phyloP scores from a whole-genome alignment of 148 eudicot genomes.

The Persicaria tinctoria region DNA sequence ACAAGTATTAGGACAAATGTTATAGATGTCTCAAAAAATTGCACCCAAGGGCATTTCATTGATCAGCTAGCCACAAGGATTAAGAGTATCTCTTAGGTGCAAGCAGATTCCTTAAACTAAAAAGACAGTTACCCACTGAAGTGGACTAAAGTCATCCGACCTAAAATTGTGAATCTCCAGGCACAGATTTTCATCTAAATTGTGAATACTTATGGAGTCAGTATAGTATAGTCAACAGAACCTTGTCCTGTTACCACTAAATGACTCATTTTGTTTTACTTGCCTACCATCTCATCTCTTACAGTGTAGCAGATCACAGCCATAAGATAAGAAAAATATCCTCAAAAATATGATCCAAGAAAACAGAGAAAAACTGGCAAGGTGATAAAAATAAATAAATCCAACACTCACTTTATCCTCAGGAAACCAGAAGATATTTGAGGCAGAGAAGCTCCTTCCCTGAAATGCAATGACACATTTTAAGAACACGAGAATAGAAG shows the following conservation, averaged over 20 bases:
- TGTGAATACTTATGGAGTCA: too few species aligned
- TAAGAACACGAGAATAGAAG: not conserved
- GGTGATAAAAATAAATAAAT: not conserved
- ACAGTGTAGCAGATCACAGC: not conserved
- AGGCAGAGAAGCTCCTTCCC: conserved; percentile 67
- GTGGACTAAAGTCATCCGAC: not conserved
- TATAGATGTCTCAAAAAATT: not conserved
- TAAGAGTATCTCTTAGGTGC: not conserved
- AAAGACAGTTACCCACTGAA: not conserved
- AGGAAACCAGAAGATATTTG: conserved; percentile 68
- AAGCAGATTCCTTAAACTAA: not conserved
- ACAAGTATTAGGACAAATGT: not conserved
- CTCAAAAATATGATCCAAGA: not conserved
- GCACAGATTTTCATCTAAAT: not conserved
- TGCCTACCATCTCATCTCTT: not conserved
- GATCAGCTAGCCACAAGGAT: not conserved
- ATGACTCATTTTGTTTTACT: not conserved
- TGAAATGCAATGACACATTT: conserved; percentile 18
- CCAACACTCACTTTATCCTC: conserved; percentile 69
- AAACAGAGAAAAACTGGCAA: conserved; percentile 4
- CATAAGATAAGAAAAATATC: not conserved
- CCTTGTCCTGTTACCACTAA: not conserved
- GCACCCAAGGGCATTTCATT: conserved; percentile 1
- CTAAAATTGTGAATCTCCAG: not conserved
- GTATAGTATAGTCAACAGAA: too few species aligned